Base-by-base conservation (phyloP, 2,329 filamentous ascomycete species). In the Plectosphaerella sp. region DNA sequence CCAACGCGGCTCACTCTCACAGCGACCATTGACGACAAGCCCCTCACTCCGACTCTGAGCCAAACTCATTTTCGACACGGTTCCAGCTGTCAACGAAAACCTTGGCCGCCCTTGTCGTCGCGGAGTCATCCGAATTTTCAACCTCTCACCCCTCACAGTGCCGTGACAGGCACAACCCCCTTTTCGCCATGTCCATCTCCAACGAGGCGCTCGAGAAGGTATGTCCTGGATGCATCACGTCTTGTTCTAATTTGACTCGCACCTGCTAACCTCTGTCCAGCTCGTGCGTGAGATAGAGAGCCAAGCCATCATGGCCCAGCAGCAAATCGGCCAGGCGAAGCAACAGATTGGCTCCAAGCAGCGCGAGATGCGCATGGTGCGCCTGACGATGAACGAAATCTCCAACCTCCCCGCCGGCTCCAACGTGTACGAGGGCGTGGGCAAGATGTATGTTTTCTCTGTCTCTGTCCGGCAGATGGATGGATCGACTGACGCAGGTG, bases 121-220 rank as follows among this genome's bases (percentile, higher is more conserved):
- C 11, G 28, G 28, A 33, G 28, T 33, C 28, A 33, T 33, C 28
- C 28, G 28, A 33, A 12, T 33, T 33, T 33, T 33, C 28, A 9
- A 33, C 75, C 7, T 80, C 72, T 2, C 64, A 80, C 33, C 78
- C 1, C 71, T 75, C 52, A 72, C 82, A 1, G 65, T 74, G 5
- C 65, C 67, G 3, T 53, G 11, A 63, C 14, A 61, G 63, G 48
- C 67, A 67, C 52, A 66, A 48, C 22, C 57, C 48, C n/a, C 49
- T 3, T 42, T 20, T 18, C 64, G 80, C 62, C 49, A 97, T 97
- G 93, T 90, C 93, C 51, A 94, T 97, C 62, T 87, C 92, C 50
- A 96, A 95, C 65, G 90, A 96, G 74, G 91, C 92, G 54, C 77
- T 97, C 58, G 89, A 96, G 69, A 96, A 97, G 87, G 93, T 93